Evolutionary conservation across 2,329 filamentous ascomycete species (phyloP), one percentile per base, ranked within the genome.

Genomic region (Diaporthe eres): DNA sequence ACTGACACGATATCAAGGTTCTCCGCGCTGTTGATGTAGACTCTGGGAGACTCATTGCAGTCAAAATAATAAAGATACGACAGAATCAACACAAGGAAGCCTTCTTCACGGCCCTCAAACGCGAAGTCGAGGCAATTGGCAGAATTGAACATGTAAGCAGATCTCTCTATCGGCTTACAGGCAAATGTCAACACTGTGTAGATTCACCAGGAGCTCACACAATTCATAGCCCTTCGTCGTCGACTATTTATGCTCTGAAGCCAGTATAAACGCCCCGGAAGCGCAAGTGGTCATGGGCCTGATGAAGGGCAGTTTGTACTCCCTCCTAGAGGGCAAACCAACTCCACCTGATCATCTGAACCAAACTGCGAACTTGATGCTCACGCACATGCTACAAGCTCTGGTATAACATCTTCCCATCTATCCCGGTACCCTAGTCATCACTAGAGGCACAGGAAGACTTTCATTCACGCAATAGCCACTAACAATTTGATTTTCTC

Each of bases 371-470:
- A 51, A 53, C 7, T 15, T 10, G 25, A 31, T 73, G 34, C 58
- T 61, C 22, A 58, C 19, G 12, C 71, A 73, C 34, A 73, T 63
- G 39, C 28, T 73, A 31, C 53, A 73, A 28, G 71, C 71, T 22
- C 39, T 63, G 37, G 58, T 61, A 61, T 37, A 34, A 15, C n/a
- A 42, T n/a, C 31, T 58, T 19, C 31, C 1, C 19, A 1, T 31
- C 55, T 17, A 37, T 37, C 34, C 34, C 34, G 34, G 34, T 37
- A 10, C 34, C 34, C 6, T 37, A 37, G 6, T 37, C 4, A 37
- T 10, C 34, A 37, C 34, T 37, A 37, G 9, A 37, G 34, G 34
- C 34, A 37, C 6, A 10, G 34, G 9, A 37, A 37, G 34, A 8
- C 34, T 37, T 37, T 37, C 6, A 37, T 37, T 37, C 34, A 37